These are phyloP conservation scores for Chalaropsis thielavioides DNA, from an alignment of 2,329 filamentous ascomycete species.

Conservation along the genomic window DNA sequence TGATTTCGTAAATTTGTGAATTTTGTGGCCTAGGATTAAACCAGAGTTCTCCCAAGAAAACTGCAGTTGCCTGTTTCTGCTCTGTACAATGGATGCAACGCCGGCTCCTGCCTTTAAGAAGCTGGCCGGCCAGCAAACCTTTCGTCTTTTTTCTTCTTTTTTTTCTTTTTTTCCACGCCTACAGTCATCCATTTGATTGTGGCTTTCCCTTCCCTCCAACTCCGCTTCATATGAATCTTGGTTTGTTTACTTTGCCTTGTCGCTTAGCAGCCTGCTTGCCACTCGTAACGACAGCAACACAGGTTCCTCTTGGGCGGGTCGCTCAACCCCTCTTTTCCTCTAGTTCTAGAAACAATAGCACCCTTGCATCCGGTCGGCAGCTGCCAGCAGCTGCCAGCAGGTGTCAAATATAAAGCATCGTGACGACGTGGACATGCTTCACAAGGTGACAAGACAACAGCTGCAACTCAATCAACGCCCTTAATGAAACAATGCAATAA, in stretches of 20 bases:
- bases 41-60: slow-evolving; percentile 3
- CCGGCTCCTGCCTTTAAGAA: neutral
- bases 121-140: neutral
- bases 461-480: neutral
- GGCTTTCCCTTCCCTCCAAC: neutral
- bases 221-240: neutral
- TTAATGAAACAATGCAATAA: neutral
- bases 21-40: neutral
- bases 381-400: neutral
- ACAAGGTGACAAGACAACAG: no score
- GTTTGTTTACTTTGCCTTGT: neutral
- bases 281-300: neutral
- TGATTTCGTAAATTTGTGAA: neutral
- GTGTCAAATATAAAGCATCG: neutral
- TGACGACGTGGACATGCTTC: neutral
- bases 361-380: neutral
- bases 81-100: neutral
- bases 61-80: neutral
- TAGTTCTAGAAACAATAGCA: neutral
- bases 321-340: neutral
- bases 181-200: no score
- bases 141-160: neutral
- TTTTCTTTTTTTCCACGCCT: neutral
- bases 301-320: neutral
- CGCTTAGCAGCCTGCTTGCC: neutral